Evolutionary conservation across 139 green algal genomes (phyloP).

Genomic region (Volvox reticuliferus): DNA sequence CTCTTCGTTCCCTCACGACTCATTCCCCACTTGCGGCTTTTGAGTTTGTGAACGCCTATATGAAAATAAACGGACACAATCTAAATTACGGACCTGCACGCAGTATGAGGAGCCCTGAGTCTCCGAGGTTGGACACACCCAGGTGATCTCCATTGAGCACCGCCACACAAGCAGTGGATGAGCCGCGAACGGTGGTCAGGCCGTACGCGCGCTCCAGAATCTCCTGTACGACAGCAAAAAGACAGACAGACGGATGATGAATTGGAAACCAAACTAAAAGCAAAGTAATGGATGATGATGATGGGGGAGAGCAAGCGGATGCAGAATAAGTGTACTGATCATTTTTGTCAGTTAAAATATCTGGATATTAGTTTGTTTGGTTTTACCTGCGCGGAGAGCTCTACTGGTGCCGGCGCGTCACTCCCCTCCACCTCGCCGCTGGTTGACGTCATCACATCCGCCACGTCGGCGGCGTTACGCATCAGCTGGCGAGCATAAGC

Average conservation of each 20-base stretch:
- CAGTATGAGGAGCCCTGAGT: slow-evolving; percentile 83
- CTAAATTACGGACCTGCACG: slow-evolving; percentile 26
- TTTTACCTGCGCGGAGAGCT: slow-evolving; percentile 38
- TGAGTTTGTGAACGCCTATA: too few species aligned
- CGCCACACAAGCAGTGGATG: slow-evolving; percentile 89
- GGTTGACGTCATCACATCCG: slow-evolving; percentile 33
- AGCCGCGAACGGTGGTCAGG: slow-evolving; percentile 72
- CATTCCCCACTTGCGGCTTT: too few species aligned
- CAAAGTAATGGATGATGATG: too few species aligned
- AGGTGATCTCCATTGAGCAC: slow-evolving; percentile 76
- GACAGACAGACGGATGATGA: too few species aligned
- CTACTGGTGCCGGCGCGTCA: neutral
- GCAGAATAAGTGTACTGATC: too few species aligned
- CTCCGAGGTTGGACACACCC: slow-evolving; percentile 88
- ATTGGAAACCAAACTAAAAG: too few species aligned
- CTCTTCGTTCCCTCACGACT: too few species aligned
- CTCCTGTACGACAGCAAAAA: slow-evolving; percentile 47
- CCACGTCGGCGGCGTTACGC: slow-evolving; percentile 68
- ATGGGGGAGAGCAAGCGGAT: too few species aligned
- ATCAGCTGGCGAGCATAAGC: slow-evolving; percentile 88
- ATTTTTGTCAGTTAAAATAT: too few species aligned
- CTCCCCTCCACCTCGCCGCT: neutral
- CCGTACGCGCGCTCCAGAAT: slow-evolving; percentile 70
- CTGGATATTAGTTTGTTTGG: too few species aligned
- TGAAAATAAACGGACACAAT: too few species aligned